Evolutionary conservation across 306 rosid genomes (phyloP).

Genomic region (Cicer cuneatum): DNA sequence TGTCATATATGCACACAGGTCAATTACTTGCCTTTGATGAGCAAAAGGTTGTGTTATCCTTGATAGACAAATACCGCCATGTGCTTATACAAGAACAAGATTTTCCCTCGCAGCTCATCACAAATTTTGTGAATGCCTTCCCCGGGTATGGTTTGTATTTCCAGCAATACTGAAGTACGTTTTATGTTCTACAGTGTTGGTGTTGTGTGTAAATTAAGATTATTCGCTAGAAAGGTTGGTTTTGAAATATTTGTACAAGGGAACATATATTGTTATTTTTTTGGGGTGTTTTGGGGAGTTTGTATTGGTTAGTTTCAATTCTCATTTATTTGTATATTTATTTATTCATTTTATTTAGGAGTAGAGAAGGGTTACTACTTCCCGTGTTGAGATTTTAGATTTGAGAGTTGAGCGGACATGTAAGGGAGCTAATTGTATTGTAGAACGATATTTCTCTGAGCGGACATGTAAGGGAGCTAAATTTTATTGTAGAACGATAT

Average conservation of each 20-base stretch:
- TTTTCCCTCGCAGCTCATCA: constrained; percentile 52
- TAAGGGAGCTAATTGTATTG: not conserved
- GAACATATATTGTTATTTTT: not conserved
- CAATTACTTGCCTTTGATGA: constrained; percentile 61
- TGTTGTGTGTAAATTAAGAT: constrained; percentile 33
- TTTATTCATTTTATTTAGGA: constrained; percentile 41
- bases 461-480: not conserved
- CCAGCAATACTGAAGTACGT: constrained; percentile 44
- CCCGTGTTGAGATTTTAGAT: constrained; percentile 20
- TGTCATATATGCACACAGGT: constrained; percentile 59
- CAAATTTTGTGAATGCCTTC: constrained; percentile 58
- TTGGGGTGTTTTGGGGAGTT: not conserved
- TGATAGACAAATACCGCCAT: constrained; percentile 60
- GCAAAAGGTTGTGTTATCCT: constrained; percentile 49
- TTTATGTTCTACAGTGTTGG: constrained; percentile 20
- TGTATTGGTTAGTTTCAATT: constrained; percentile 30
- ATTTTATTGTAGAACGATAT: not conserved
- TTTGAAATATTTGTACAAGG: constrained; percentile 35
- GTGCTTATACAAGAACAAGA: constrained; percentile 58
- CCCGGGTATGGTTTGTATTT: constrained; percentile 59
- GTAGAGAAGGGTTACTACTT: constrained; percentile 24
- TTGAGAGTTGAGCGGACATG: constrained; percentile 23
- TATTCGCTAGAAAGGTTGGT: constrained; percentile 14
- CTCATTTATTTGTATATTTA: constrained; percentile 39
- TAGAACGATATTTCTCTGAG: not conserved